Base-by-base conservation (phyloP, 306 rosid genomes). In the Trichosanthes truncata region DNA sequence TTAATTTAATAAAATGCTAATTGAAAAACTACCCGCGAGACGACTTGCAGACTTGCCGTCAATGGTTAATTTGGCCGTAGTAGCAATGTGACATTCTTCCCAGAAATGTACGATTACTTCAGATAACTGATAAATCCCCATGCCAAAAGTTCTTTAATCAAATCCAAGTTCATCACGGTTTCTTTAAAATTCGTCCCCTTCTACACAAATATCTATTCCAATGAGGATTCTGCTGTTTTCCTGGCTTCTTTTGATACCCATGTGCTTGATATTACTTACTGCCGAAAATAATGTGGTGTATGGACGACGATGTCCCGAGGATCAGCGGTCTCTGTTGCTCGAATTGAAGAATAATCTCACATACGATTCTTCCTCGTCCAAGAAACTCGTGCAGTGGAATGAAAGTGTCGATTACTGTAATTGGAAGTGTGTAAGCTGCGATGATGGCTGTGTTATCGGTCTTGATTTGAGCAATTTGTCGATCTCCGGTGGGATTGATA, bases 371-470 rank as follows among this genome's bases (percentile, higher is more conserved):
- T 23, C 46, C 6, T 0, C 0, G 9, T 83, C 92, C 29, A 82
- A 1, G 4, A 87, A 85, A 56, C 80, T 89, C 1, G 68, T 8
- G 9, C 21, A 14, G 1, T 89, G 93, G 96, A 74, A 79, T 5
- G 57, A 23, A 41, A 82, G 6, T 41, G 1, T 51, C 5, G 85
- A 62, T 80, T 86, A 86, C 51, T 87, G 94, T 56, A 4, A 38
- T 20, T 92, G 93, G 97, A 25, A 3, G 1, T 93, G 94, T 33
- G 85, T 90, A n/a, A 7, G n/a, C 9, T 73, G 60, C 41, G 15
- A 9, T 35, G 74, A 81, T 14, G 80, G 82, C 72, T 78, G 74
- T 7, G 59, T 76, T 25, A 76, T 40, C 35, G 80, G 29, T 21
- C 85, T 86, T n/a, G 80, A 81, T 18, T n/a, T 83, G 79, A 41